Evolutionary conservation across 2,329 filamentous ascomycete species (phyloP).

Genomic region (Talaromyces sp.): DNA sequence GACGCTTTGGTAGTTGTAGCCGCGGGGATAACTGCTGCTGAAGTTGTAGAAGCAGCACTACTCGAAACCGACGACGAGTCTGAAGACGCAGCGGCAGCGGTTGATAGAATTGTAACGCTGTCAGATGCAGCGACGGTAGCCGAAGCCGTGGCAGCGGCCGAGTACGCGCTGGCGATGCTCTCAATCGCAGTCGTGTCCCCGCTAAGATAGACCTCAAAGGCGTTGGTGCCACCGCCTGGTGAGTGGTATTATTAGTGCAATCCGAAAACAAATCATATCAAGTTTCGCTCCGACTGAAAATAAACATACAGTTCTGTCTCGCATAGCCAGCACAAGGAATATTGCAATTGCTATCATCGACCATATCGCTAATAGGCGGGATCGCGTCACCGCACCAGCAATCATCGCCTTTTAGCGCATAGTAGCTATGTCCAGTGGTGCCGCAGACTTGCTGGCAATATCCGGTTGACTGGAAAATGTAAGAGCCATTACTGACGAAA

Average conservation of each 20-base stretch:
- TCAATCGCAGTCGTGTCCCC: not conserved
- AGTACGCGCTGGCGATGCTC: not conserved
- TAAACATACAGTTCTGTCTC: conserved; percentile 1
- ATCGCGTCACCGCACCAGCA: conserved; percentile 7
- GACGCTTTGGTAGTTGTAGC: not conserved
- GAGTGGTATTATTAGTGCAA: not conserved
- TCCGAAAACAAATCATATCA: not conserved
- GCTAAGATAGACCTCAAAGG: not conserved
- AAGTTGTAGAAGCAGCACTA: not conserved
- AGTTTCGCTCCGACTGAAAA: not conserved
- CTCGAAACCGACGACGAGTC: not conserved
- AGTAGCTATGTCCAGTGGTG: not conserved
- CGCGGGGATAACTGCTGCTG: not conserved
- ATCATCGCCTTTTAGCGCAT: not conserved
- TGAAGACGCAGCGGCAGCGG: not conserved
- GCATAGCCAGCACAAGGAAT: not conserved
- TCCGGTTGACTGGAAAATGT: not conserved
- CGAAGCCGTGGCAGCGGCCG: not conserved
- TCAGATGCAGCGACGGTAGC: not conserved
- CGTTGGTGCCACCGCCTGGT: not conserved
- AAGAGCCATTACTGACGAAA: not conserved
- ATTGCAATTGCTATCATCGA: not conserved
- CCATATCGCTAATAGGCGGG: conserved; percentile 6
- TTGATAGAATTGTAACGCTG: not conserved
- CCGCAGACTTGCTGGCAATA: not conserved